These are phyloP conservation scores for Paraurostyla sp. DNA, from an alignment of 73 alveolate genomes.

Conservation along the genomic window DNA sequence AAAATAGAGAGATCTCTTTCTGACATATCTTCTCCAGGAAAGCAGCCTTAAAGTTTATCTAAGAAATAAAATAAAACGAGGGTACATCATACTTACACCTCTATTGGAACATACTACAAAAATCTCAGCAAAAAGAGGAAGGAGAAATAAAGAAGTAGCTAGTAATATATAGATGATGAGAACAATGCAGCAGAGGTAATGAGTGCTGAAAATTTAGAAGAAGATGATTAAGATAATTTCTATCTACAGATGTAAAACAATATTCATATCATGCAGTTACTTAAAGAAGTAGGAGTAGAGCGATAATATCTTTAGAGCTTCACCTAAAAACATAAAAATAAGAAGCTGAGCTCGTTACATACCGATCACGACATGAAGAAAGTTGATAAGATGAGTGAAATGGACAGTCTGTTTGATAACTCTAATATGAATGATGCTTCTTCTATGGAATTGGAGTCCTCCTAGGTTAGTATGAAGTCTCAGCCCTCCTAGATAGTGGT, in stretches of 20 bases:
- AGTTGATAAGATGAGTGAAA: no score
- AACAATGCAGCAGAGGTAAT: conserved; percentile 16
- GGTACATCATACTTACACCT: background rate
- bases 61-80: background rate
- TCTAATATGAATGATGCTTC: background rate
- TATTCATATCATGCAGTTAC: background rate
- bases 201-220: background rate
- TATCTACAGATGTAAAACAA: conserved; percentile 16
- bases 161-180: background rate
- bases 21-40: background rate
- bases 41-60: background rate
- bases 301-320: no score
- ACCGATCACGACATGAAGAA: no score
- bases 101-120: background rate
- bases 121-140: background rate
- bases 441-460: background rate
- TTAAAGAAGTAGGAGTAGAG: background rate
- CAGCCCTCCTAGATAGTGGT: no score
- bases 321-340: no score
- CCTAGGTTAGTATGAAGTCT: no score
- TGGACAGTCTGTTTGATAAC: conserved; percentile 4
- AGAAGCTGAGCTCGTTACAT: no score
- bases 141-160: background rate
- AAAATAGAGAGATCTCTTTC: conserved; percentile 15
- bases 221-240: conserved; percentile 17